Evolutionary conservation across 805 yeast species (phyloP).

Genomic region (Cyberlindnera euphorbiiphila): DNA sequence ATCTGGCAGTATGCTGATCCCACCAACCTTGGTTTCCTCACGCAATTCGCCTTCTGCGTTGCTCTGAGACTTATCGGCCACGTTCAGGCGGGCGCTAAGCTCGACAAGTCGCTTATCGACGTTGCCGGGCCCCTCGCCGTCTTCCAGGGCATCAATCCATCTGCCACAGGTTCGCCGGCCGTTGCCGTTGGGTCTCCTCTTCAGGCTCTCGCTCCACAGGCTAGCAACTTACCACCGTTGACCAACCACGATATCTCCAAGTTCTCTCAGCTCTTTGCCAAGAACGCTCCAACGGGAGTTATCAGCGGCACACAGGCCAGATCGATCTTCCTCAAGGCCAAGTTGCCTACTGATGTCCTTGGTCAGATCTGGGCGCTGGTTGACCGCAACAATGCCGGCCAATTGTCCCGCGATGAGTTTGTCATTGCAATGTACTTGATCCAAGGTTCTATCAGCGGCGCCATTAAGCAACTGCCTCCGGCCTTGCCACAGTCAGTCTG

Average conservation of each 20-base stretch:
- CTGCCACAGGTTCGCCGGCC: conserved; percentile 20
- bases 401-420: conserved; percentile 69
- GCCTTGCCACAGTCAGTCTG: conserved; percentile 41
- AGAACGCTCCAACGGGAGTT: conserved; percentile 54
- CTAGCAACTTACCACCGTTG: conserved; percentile 45
- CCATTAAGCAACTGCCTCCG: conserved; percentile 54
- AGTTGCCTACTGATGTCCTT: conserved; percentile 68
- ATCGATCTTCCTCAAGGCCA: conserved; percentile 84
- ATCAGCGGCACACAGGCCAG: conserved; percentile 79
- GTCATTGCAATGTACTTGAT: conserved; percentile 93
- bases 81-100: conserved; percentile 67
- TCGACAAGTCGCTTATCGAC: conserved; percentile 52
- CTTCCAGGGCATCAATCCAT: conserved; percentile 35
- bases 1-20: conserved; percentile 94
- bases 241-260: conserved; percentile 54
- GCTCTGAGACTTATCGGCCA: conserved; percentile 90
- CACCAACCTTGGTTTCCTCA: conserved; percentile 80
- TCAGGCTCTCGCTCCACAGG: conserved; percentile 25
- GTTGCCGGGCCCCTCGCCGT: conserved; percentile 62
- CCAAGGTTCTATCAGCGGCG: conserved; percentile 70
- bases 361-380: conserved; percentile 89
- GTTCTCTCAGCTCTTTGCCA: conserved; percentile 70
- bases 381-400: conserved; percentile 72
- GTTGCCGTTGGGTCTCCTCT: conserved; percentile 26
- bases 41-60: conserved; percentile 72